Conservation (phyloP, 768 basidiomycete genomes). For the Serendipita vermifera region DNA sequence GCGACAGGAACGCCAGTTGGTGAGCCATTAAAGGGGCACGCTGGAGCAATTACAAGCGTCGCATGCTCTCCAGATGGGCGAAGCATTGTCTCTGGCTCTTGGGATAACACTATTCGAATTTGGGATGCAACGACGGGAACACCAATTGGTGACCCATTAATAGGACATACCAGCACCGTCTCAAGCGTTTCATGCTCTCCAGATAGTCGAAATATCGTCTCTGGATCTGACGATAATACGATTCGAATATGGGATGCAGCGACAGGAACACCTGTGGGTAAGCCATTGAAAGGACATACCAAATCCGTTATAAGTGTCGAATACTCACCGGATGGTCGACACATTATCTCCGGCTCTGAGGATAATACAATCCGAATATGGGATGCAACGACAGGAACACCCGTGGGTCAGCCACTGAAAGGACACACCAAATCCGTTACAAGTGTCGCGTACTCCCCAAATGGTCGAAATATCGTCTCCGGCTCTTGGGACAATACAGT, state of each 20-base stretch:
- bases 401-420: conserved; percentile 17
- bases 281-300: conserved; percentile 9
- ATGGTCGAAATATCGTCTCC: conserved; percentile 29
- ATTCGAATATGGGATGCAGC: conserved; percentile 11
- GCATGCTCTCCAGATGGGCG: background rate
- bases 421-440: conserved; percentile 34
- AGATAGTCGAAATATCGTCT: conserved; percentile 4
- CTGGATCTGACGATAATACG: conserved; percentile 1
- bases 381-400: conserved; percentile 28
- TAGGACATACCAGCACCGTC: conserved; percentile 5
- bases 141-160: background rate
- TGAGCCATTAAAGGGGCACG: background rate
- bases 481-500: conserved; percentile 33
- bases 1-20: background rate
- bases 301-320: conserved; percentile 25
- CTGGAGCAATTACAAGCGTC: background rate
- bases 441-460: conserved; percentile 32
- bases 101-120: too few relatives aligned
- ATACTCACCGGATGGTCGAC: conserved; percentile 30
- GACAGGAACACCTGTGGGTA: background rate
- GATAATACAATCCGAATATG: conserved; percentile 34
- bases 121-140: conserved; percentile 12
- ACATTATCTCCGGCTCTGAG: conserved; percentile 31
- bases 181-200: conserved; percentile 7
- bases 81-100: too few relatives aligned